Percentiles rank a stretch among this genome's conserved stretches.
Conservation (phyloP, 768 basidiomycete species). For the Pisolithus albus region DNA sequence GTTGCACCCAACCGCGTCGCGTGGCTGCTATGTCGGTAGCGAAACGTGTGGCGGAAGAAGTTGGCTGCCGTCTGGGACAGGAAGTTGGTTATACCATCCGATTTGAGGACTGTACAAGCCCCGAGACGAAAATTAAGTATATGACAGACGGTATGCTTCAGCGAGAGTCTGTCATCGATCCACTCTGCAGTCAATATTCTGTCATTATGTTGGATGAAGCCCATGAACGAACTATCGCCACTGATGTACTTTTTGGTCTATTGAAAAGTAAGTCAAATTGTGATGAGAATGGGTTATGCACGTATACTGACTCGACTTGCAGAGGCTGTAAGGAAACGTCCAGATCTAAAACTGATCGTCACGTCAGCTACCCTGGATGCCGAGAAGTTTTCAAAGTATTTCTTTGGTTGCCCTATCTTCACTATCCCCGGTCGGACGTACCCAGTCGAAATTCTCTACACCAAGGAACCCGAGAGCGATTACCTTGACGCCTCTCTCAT, state of each 20-base stretch:
- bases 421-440: slow-evolving; percentile 99
- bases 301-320: slow-evolving; percentile 16
- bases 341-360: slow-evolving; percentile 95
- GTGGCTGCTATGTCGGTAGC: slow-evolving; percentile 99
- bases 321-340: slow-evolving; percentile 93
- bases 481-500: slow-evolving; percentile 98
- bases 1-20: slow-evolving; percentile 98
- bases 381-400: slow-evolving; percentile 99
- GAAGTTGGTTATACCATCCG: slow-evolving; percentile 99
- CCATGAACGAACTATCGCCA: slow-evolving; percentile 97
- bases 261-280: slow-evolving; percentile 48
- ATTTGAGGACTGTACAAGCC: slow-evolving; percentile 98
- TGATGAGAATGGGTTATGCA: not conserved
- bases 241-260: slow-evolving; percentile 94
- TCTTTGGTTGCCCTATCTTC: slow-evolving; percentile 98
- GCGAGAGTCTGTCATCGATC: slow-evolving; percentile 93
- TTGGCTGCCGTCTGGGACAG: slow-evolving; percentile 93
- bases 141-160: slow-evolving; percentile 99
- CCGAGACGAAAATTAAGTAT: slow-evolving; percentile 99
- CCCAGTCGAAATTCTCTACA: slow-evolving; percentile 97
- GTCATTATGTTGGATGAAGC: slow-evolving; percentile 99
- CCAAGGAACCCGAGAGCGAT: slow-evolving; percentile 96
- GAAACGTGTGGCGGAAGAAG: slow-evolving; percentile 97
- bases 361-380: slow-evolving; percentile 99
- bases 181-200: slow-evolving; percentile 85